These are phyloP conservation scores for Tricholoma saponaceum DNA, from an alignment of 768 basidiomycete genomes.

Conservation along the genomic window DNA sequence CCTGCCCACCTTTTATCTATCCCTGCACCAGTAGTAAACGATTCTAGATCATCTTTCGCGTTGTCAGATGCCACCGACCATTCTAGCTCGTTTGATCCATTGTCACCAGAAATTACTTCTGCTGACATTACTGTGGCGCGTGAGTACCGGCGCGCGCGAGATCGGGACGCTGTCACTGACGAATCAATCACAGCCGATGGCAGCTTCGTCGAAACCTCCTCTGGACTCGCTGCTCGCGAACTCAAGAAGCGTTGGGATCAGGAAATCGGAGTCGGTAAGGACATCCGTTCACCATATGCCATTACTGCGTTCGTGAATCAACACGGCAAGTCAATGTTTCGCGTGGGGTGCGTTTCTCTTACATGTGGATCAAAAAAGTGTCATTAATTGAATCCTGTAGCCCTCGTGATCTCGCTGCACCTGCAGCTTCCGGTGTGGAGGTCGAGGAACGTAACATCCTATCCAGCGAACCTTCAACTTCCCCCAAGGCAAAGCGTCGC, in stretches of 20 bases:
- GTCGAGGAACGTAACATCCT: slow-evolving; percentile 41
- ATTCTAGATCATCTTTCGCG: slow-evolving; percentile 38
- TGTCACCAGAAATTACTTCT: slow-evolving; percentile 48
- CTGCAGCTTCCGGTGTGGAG: slow-evolving; percentile 48
- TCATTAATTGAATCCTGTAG: slow-evolving; percentile 28
- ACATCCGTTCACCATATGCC: slow-evolving; percentile 72
- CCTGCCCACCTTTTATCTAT: slow-evolving; percentile 34
- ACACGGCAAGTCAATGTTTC: slow-evolving; percentile 73
- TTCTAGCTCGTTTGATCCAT: slow-evolving; percentile 29
- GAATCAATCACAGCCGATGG: slow-evolving; percentile 49
- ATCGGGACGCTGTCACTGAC: slow-evolving; percentile 6
- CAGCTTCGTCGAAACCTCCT: slow-evolving; percentile 77
- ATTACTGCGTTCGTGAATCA: slow-evolving; percentile 83
- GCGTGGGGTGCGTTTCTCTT: slow-evolving; percentile 59
- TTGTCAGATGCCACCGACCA: slow-evolving; percentile 41
- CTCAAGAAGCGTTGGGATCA: slow-evolving; percentile 76
- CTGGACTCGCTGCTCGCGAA: slow-evolving; percentile 69
- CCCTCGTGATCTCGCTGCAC: slow-evolving; percentile 58
- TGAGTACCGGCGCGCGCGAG: slow-evolving; percentile 29
- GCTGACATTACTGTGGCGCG: slow-evolving; percentile 58
- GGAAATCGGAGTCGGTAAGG: slow-evolving; percentile 57
- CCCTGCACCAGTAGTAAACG: slow-evolving; percentile 32
- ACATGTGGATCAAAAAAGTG: not conserved
- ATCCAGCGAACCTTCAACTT: slow-evolving; percentile 31
- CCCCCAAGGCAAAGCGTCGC: slow-evolving; percentile 46